Evolutionary conservation across 1,284 basidiomycete species (phyloP).

Genomic region (Fistulina hepatica): DNA sequence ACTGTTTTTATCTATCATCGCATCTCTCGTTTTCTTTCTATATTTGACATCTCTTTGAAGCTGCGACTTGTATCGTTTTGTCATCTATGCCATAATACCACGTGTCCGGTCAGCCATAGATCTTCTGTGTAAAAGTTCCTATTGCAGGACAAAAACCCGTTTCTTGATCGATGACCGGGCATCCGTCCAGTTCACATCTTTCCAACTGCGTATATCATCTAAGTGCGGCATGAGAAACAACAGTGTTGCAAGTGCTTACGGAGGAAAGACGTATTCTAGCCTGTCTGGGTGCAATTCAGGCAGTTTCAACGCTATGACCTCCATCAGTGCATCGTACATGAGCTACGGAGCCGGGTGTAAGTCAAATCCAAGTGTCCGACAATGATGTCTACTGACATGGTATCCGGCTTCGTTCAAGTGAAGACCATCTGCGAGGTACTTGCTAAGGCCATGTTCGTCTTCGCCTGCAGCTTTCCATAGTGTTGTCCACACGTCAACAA

Average conservation of each 20-base stretch:
- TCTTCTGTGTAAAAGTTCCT: too few species aligned
- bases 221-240: background rate
- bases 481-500: constrained; percentile 60
- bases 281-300: constrained; percentile 64
- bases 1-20: too few species aligned
- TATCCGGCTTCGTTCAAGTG: constrained; percentile 71
- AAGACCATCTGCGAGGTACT: constrained; percentile 60
- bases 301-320: constrained; percentile 43
- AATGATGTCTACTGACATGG: constrained; percentile 31
- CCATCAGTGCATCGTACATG: constrained; percentile 50
- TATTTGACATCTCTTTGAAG: too few species aligned
- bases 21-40: too few species aligned
- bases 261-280: constrained; percentile 41
- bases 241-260: constrained; percentile 24
- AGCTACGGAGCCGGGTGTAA: constrained; percentile 32
- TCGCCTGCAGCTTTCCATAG: constrained; percentile 58
- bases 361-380: constrained; percentile 6
- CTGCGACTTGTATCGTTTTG: too few species aligned
- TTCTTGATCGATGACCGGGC: background rate
- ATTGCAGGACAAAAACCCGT: too few species aligned
- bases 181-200: background rate
- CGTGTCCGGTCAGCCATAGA: too few species aligned
- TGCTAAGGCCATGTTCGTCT: constrained; percentile 36
- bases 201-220: background rate
- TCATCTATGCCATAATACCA: too few species aligned